These are phyloP conservation scores for Phlebopus sp. DNA, from an alignment of 1,284 basidiomycete species.

Conservation along the genomic window DNA sequence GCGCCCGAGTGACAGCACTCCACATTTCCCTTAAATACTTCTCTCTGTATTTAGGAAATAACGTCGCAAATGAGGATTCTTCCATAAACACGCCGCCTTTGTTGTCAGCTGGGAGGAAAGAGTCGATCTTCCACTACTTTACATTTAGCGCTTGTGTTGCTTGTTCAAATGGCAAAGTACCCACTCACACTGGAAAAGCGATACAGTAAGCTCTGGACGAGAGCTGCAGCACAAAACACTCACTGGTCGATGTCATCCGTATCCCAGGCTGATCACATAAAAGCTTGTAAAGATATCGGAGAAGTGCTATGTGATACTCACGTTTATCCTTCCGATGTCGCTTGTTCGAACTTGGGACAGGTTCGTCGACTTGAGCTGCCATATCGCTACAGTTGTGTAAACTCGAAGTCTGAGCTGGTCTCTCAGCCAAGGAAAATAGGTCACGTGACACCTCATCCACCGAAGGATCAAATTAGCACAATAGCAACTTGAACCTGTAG, in stretches of 20 bases:
- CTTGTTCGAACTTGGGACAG: constrained; percentile 77
- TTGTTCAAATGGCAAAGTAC: neutral
- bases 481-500: too few relatives aligned
- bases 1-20: constrained; percentile 85
- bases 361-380: constrained; percentile 44
- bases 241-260: constrained; percentile 98
- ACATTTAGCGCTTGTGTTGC: constrained; percentile 12
- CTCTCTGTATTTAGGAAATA: constrained; percentile 99
- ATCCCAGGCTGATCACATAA: constrained; percentile 79
- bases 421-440: too few relatives aligned
- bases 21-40: constrained; percentile 94
- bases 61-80: constrained; percentile 95
- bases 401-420: too few relatives aligned
- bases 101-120: constrained; percentile 76
- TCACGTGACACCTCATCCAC: neutral
- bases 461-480: too few relatives aligned
- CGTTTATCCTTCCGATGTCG: constrained; percentile 90
- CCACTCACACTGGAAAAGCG: constrained; percentile 32
- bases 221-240: constrained; percentile 35
- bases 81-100: constrained; percentile 84
- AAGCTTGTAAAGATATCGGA: constrained; percentile 9
- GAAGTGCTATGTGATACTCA: constrained; percentile 37
- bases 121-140: constrained; percentile 82
- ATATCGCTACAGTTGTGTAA: constrained; percentile 38
- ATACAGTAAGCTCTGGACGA: constrained; percentile 15